A percentile compares a stretch with the other conserved stretches of the same genome.
Evolutionary conservation across 129 eudicot species (phyloP).

Genomic region (Silybum marianum): DNA sequence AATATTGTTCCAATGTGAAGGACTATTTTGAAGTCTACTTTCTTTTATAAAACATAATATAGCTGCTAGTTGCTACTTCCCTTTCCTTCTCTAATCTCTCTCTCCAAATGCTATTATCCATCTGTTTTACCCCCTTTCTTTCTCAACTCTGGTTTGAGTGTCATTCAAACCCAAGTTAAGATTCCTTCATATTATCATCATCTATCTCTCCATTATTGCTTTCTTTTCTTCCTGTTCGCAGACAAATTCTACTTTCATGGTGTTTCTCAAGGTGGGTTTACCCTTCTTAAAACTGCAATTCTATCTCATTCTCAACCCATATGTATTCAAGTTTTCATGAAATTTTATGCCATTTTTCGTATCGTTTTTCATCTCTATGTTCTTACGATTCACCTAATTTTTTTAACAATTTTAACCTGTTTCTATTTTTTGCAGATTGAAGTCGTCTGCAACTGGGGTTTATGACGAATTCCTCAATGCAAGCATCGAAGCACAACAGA

Average conservation of each 20-base stretch:
- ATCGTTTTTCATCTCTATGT: not conserved
- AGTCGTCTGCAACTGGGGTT: conserved; percentile 6
- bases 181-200: conserved; percentile 25
- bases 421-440: conserved; percentile 3
- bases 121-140: not conserved
- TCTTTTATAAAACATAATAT: not conserved
- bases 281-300: not conserved
- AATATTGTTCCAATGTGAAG: not conserved
- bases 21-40: not conserved
- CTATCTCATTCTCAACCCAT: no score
- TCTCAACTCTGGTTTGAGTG: conserved; percentile 31
- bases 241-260: conserved; percentile 12
- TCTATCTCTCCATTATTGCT: no score
- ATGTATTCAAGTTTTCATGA: not conserved
- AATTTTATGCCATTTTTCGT: not conserved
- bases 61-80: not conserved
- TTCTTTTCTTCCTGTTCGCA: no score
- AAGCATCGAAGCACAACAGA: conserved; percentile 48
- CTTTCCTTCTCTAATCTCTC: conserved; percentile 5
- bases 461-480: conserved; percentile 38
- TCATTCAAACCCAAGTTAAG: conserved; percentile 18
- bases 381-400: not conserved
- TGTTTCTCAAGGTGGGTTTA: conserved; percentile 19
- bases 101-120: conserved; percentile 9
- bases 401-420: not conserved